Base-by-base conservation (phyloP, 139 green algal genomes). In the Closterium sp. region DNA sequence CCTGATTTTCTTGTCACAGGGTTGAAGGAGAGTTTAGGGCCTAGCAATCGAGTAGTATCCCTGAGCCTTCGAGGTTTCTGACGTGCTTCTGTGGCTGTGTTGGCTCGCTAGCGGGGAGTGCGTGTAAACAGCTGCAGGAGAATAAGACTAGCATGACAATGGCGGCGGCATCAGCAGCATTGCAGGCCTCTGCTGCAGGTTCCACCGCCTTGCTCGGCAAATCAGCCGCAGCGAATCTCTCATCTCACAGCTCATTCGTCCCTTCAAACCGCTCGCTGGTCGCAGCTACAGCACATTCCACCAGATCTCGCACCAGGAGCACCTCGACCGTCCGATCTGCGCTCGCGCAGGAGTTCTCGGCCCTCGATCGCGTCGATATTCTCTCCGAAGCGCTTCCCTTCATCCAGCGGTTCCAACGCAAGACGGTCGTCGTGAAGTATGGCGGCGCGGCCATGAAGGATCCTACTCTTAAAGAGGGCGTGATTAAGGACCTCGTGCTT, bases 371-470 rank as follows among this genome's bases (percentile, higher is more conserved):
- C 7, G 92, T 94, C 23, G 64, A 91, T 33, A 84, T 99, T 33
- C 94, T 99, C 34, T 97, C 97, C 30, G 98, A 99, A 94, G 98
- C 98, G 2, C 94, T 99, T 92, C 98, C 98, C 2, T 99, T 99
- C 94, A 95, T 99, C 86, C 93, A 96, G 36, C 87, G 91, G 3
- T 95, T 96, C 81, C 89, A 90, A n/a, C 83, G 89, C 16, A 98
- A 99, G 92, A 99, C 97, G 0, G 94, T 99, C 2, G 98, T 99
- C 2, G 96, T 99, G 88, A 99, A 99, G 95, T 99, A 99, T 91
- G 98, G 98, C 23, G 98, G 98, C 12, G 98, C 98, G 1, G 98
- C 98, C 23, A 99, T 99, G 98, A 99, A 99, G 69, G 91, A 94
- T 32, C 32, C 85, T 28, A 89, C n/a, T 7, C 86, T 96, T 8